A percentile compares a stretch with the other conserved stretches of the same genome.
Evolutionary conservation across 2,329 filamentous ascomycete genomes (phyloP).

Genomic region (Penicillium sp.): DNA sequence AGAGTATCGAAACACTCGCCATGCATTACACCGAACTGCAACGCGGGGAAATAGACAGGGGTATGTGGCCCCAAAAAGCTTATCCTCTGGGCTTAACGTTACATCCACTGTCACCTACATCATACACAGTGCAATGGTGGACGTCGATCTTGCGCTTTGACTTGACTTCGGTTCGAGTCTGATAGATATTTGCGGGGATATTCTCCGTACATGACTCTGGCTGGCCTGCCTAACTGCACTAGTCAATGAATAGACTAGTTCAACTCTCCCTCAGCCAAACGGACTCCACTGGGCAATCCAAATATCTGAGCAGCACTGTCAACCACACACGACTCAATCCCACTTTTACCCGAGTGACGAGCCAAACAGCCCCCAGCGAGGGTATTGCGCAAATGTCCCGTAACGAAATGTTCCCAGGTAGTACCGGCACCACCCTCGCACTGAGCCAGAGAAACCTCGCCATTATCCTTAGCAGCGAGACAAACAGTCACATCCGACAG

Average conservation of each 20-base stretch:
- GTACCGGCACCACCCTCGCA: constrained; percentile 26
- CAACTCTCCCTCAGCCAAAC: constrained; percentile 3
- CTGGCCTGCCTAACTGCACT: not conserved
- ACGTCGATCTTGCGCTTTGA: not conserved
- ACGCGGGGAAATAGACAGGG: no score
- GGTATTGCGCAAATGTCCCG: constrained; percentile 44
- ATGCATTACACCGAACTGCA: no score
- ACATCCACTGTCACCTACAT: no score
- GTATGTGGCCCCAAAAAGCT: no score
- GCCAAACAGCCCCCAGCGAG: constrained; percentile 39
- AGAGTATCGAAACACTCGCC: no score
- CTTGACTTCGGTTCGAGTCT: not conserved
- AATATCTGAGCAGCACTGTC: constrained; percentile 47
- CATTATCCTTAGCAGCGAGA: constrained; percentile 24
- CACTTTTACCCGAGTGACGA: constrained; percentile 27
- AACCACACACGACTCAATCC: constrained; percentile 35
- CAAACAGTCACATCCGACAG: constrained; percentile 37
- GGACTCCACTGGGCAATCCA: constrained; percentile 44
- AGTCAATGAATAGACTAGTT: not conserved
- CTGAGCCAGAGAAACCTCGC: constrained; percentile 15
- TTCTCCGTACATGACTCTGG: no score
- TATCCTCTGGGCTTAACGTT: no score
- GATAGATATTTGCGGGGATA: not conserved
- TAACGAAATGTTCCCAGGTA: constrained; percentile 45
- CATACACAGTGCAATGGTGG: no score